phyloP scores from a whole-genome alignment of 352 stramenopile species.

The Aphanomyces stellatus region DNA sequence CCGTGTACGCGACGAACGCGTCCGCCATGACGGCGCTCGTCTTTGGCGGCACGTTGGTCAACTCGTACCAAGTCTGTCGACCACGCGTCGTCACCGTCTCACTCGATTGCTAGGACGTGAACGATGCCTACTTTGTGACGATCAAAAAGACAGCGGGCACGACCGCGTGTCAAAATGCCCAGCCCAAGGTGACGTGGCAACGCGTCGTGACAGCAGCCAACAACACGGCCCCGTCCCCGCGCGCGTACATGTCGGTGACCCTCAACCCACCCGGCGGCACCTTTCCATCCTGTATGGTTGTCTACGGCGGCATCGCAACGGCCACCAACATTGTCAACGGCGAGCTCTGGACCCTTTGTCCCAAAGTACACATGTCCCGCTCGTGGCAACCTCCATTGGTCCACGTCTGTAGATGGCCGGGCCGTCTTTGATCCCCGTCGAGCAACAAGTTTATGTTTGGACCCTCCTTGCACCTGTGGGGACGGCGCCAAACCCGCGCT shows the following conservation, averaged over 20 bases:
- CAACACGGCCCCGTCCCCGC: background rate
- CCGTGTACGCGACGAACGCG: background rate
- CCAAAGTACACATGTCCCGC: conserved; percentile 12
- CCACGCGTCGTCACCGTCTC: too few relatives aligned
- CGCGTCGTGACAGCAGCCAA: background rate
- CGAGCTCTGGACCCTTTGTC: conserved; percentile 65
- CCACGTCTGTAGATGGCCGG: too few relatives aligned
- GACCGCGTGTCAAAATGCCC: background rate
- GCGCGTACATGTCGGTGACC: conserved; percentile 10
- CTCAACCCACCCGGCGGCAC: background rate
- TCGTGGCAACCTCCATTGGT: background rate
- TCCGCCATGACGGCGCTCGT: background rate
- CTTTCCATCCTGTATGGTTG: conserved; percentile 31
- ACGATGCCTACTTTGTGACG: conserved; percentile 5
- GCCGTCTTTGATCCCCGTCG: too few relatives aligned
- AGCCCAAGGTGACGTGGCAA: conserved; percentile 2
- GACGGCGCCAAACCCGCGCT: conserved; percentile 44
- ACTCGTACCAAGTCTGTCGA: background rate
- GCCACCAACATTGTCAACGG: conserved; percentile 43
- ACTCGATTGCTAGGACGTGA: background rate
- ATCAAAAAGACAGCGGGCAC: background rate
- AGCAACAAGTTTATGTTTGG: conserved; percentile 43
- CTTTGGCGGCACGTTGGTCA: conserved; percentile 9
- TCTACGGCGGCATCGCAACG: conserved; percentile 49
- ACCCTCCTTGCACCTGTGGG: conserved; percentile 40